These are phyloP conservation scores for Phialophora tarda DNA, from an alignment of 2,329 filamentous ascomycete species.

Conservation along the genomic window DNA sequence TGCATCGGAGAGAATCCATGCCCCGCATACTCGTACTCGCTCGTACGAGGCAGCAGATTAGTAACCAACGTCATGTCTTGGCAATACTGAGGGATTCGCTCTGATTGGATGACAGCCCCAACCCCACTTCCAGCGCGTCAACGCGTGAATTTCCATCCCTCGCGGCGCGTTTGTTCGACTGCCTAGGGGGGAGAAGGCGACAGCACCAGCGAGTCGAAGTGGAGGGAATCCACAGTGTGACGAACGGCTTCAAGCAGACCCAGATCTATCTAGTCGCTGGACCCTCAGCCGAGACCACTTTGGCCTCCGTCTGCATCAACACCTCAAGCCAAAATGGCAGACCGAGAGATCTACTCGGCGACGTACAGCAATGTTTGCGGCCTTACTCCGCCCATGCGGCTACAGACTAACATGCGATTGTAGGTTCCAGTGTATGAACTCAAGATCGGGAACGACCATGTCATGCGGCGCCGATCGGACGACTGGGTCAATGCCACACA, in stretches of 20 bases:
- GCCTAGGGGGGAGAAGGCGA: background rate
- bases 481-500: slow-evolving; percentile 99
- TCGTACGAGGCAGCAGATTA: background rate
- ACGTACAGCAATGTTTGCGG: slow-evolving; percentile 66
- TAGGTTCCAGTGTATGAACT: slow-evolving; percentile 95
- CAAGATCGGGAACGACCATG: slow-evolving; percentile 85
- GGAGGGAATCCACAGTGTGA: slow-evolving; percentile 1
- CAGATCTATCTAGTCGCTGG: background rate
- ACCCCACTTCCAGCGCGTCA: slow-evolving; percentile 15
- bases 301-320: background rate
- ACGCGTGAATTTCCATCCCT: slow-evolving; percentile 12
- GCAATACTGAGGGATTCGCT: background rate
- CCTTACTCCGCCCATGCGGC: slow-evolving; percentile 10
- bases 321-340: slow-evolving; percentile 36
- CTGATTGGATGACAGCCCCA: slow-evolving; percentile 4
- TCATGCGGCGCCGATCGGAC: slow-evolving; percentile 91
- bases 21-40: background rate
- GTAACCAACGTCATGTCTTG: slow-evolving; percentile 8
- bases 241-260: background rate
- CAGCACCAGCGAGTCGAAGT: slow-evolving; percentile 6
- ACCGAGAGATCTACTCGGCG: slow-evolving; percentile 64
- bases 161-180: slow-evolving; percentile 11
- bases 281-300: background rate
- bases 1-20: slow-evolving; percentile 1
- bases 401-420: slow-evolving; percentile 31